A percentile compares a stretch with the other conserved stretches of the same genome.
These are phyloP conservation scores for Hygrocybe coccinea DNA, from an alignment of 768 basidiomycete genomes.

Conservation along the genomic window DNA sequence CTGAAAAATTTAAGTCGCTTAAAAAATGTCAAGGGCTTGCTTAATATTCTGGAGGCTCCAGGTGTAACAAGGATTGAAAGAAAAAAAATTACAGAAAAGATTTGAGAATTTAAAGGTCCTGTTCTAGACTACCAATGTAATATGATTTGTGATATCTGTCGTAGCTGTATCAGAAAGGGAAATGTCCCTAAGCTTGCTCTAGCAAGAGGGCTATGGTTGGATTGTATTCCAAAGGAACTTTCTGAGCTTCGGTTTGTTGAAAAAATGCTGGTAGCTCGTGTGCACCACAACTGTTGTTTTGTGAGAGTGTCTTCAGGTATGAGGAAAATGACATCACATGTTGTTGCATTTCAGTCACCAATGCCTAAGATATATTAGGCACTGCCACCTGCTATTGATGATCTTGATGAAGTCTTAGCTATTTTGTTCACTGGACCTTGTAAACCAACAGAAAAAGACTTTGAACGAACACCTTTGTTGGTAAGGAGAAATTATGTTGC, in stretches of 20 bases:
- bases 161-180: not conserved
- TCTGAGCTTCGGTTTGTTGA: constrained; percentile 23
- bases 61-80: constrained; percentile 8
- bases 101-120: constrained; percentile 13
- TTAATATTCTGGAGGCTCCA: constrained; percentile 6
- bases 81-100: constrained; percentile 4
- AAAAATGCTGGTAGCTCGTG: constrained; percentile 19
- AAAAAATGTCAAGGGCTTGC: constrained; percentile 2
- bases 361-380: constrained; percentile 26
- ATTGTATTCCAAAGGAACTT: constrained; percentile 25
- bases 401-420: constrained; percentile 32
- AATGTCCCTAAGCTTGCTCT: constrained; percentile 15
- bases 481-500: constrained; percentile 24
- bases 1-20: constrained; percentile 5
- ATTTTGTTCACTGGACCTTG: constrained; percentile 29
- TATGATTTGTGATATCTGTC: constrained; percentile 11
- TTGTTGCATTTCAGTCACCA: constrained; percentile 26
- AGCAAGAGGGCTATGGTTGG: constrained; percentile 33
- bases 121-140: constrained; percentile 13
- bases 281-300: constrained; percentile 25
- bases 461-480: constrained; percentile 28
- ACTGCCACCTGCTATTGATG: constrained; percentile 28
- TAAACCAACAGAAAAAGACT: constrained; percentile 25
- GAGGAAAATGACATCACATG: constrained; percentile 12
- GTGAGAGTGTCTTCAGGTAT: constrained; percentile 21